Conservation (phyloP, 306 rosid species). For the Echinosophora koreensis region DNA sequence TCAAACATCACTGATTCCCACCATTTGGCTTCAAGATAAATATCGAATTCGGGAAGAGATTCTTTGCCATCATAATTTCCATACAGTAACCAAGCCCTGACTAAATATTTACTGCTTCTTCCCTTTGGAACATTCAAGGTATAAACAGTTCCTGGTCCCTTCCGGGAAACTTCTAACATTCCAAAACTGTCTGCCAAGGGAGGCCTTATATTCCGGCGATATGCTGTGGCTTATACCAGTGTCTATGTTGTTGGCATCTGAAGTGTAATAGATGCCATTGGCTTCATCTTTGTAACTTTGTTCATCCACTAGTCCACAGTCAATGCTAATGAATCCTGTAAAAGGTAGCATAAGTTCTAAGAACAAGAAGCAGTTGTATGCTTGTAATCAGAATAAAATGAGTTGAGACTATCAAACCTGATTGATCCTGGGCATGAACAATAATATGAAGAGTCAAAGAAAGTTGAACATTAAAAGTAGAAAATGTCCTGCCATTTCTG, state of each 20-base stretch:
- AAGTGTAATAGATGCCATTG: slow-evolving; percentile 46
- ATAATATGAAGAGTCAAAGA: slow-evolving; percentile 19
- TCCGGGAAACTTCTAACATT: slow-evolving; percentile 55
- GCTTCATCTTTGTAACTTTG: slow-evolving; percentile 53
- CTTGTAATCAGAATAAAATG: slow-evolving; percentile 7
- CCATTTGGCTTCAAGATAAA: slow-evolving; percentile 49
- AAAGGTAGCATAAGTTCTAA: slow-evolving; percentile 19
- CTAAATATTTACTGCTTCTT: slow-evolving; percentile 44
- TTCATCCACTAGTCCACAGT: slow-evolving; percentile 51
- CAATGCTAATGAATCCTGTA: slow-evolving; percentile 55
- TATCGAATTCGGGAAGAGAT: slow-evolving; percentile 51
- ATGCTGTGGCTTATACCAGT: slow-evolving; percentile 44
- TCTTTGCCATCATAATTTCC: slow-evolving; percentile 52
- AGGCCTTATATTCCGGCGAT: slow-evolving; percentile 36
- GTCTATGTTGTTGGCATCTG: slow-evolving; percentile 42
- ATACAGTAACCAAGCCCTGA: slow-evolving; percentile 52
- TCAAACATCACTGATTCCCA: slow-evolving; percentile 48
- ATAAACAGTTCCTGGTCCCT: slow-evolving; percentile 53
- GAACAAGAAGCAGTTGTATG: not conserved
- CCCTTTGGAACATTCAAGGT: slow-evolving; percentile 47
- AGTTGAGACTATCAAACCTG: slow-evolving; percentile 44
- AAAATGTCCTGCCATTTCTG: slow-evolving; percentile 35
- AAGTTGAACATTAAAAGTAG: slow-evolving; percentile 37
- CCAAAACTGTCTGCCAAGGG: slow-evolving; percentile 49
- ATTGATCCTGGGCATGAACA: slow-evolving; percentile 45